Evolutionary conservation across 1,284 basidiomycete genomes (phyloP).

Genomic region (Irpex rosettiformis): DNA sequence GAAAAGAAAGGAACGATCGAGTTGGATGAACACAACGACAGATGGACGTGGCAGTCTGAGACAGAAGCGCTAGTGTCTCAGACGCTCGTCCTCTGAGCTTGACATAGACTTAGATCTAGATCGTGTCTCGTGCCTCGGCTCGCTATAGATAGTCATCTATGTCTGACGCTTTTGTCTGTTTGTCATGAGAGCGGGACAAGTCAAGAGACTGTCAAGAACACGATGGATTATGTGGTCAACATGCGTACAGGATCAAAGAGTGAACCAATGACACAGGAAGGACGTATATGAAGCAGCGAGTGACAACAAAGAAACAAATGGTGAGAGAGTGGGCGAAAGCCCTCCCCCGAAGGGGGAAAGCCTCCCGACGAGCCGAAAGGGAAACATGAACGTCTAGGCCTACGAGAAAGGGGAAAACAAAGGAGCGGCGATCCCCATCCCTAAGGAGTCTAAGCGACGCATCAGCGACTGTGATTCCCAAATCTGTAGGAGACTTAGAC

Average conservation of each 20-base stretch:
- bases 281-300: no score
- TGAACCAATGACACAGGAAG: no score
- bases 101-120: neutral
- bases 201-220: no score
- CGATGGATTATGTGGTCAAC: no score
- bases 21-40: neutral
- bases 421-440: neutral
- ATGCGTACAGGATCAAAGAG: no score
- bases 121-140: neutral
- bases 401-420: neutral
- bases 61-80: neutral
- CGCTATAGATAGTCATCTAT: no score
- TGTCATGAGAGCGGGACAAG: no score
- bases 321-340: no score
- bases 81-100: neutral
- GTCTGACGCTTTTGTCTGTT: no score
- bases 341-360: no score
- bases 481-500: neutral
- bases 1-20: neutral
- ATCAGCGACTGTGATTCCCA: neutral
- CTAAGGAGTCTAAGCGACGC: neutral
- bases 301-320: no score
- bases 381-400: neutral
- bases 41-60: neutral
- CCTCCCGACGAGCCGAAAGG: no score